Evolutionary conservation across 177 flowering plant genomes (phyloP).

Genomic region (Telopea speciosissima): DNA sequence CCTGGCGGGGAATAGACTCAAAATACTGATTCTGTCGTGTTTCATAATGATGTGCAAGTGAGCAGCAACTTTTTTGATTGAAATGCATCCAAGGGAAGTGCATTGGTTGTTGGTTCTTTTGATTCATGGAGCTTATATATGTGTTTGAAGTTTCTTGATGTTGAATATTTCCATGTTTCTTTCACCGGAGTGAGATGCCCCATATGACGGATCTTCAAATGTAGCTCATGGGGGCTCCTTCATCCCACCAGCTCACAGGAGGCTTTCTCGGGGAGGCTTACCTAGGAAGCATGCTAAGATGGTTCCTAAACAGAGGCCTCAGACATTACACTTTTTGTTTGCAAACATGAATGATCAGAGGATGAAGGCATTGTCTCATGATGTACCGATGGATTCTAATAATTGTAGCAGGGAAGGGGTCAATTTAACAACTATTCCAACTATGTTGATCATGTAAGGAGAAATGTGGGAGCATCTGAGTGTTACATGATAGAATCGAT

Average conservation of each 20-base stretch:
- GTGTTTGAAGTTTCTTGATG: background rate
- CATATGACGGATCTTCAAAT: too few species aligned
- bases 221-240: background rate
- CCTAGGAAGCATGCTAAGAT: conserved; percentile 7
- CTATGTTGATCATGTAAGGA: too few species aligned
- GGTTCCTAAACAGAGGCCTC: conserved; percentile 45
- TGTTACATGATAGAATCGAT: too few species aligned
- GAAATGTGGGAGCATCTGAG: too few species aligned
- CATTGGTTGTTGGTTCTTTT: background rate
- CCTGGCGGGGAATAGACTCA: background rate
- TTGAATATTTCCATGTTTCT: background rate
- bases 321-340: conserved; percentile 70
- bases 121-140: conserved; percentile 3
- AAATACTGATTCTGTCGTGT: background rate
- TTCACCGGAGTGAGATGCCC: background rate
- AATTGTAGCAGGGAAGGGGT: conserved; percentile 3
- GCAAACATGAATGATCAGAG: conserved; percentile 82
- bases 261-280: too few species aligned
- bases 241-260: background rate
- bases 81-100: background rate
- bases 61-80: background rate
- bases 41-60: background rate
- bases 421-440: conserved; percentile 12
- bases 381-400: conserved; percentile 1
- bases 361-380: conserved; percentile 31